Evolutionary conservation across 2,329 filamentous ascomycete genomes (phyloP), one percentile per base, ranked within the genome.

Genomic region (Nakataea oryzae): DNA sequence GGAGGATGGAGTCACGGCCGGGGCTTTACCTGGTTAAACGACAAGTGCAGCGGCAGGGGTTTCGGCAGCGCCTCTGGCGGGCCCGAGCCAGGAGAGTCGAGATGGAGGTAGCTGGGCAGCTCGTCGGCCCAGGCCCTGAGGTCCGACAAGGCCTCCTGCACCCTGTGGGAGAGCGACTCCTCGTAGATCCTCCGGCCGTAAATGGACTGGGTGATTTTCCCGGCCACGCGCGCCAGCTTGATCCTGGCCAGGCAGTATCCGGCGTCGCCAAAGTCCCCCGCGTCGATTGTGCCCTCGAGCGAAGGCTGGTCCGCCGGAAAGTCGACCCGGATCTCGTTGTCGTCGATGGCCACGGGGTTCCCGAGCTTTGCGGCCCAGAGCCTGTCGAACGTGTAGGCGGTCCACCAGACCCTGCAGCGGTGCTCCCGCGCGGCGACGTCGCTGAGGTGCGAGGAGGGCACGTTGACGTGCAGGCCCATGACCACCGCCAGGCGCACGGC

Each of bases 331-430:
- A 81, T 80, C 24, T 80, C 79, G 47, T 78, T 74, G 60, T 82
- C 79, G 14, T 74, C 73, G 7, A 82, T 76, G 54, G 78, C 76
- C 8, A 78, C 74, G 0, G 80, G 78, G 28, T 80, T 74, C 0
- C 79, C 78, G 60, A 81, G 73, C 58, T 79, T 78, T 0, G 78
- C 77, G 3, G 77, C 77, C 74, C 75, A 79, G 71, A 81, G 76
- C 2, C 79, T 74, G 62, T 79, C 77, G 27, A 79, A 70, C 11
- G 70, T 74, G 56, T 78, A 79, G 0, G 76, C 71, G 0, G 76
- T 78, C 76, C 75, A 78, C 72, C 74, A 78, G 1, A 78, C 69
- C 1, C 76, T 69, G 9, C 71, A 72, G 1, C 77, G 68, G 27
- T 78, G 76, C 61, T 79, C 75, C 5, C 75, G 65, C 1, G 69